A percentile compares a stretch with the other conserved stretches of the same genome.
phyloP scores from a whole-genome alignment of 495 filamentous ascomycete genomes.

The Niebla homalea region DNA sequence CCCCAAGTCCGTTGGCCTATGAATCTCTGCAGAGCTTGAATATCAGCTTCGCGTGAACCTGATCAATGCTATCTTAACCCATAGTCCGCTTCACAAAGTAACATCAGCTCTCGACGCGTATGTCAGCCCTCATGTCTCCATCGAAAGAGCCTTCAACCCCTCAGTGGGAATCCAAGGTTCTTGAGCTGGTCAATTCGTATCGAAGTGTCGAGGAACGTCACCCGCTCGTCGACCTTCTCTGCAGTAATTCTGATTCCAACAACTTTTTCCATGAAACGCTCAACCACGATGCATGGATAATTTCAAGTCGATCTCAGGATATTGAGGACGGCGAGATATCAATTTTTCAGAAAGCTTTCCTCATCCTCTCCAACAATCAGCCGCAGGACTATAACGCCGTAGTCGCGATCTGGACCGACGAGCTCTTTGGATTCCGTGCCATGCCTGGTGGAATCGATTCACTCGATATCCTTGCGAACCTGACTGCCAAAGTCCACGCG shows the following conservation, averaged over 20 bases:
- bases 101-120: too few relatives aligned
- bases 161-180: neutral
- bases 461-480: slow-evolving; percentile 8
- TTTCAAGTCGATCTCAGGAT: slow-evolving; percentile 24
- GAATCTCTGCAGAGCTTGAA: too few relatives aligned
- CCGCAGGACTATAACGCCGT: slow-evolving; percentile 18
- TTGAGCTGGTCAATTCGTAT: neutral
- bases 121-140: too few relatives aligned
- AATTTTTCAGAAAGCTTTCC: slow-evolving; percentile 28
- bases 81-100: too few relatives aligned
- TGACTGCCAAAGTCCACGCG: neutral
- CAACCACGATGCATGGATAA: slow-evolving; percentile 11
- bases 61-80: too few relatives aligned
- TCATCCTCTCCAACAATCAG: slow-evolving; percentile 22
- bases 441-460: slow-evolving; percentile 5
- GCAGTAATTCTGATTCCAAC: neutral
- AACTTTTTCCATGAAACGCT: slow-evolving; percentile 2
- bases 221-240: slow-evolving; percentile 4
- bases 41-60: too few relatives aligned
- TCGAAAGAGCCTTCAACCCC: too few relatives aligned
- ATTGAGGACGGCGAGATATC: slow-evolving; percentile 30
- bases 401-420: slow-evolving; percentile 28
- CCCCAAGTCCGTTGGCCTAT: too few relatives aligned
- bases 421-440: slow-evolving; percentile 26
- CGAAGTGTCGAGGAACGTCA: slow-evolving; percentile 2